phyloP scores from a whole-genome alignment of 164 flowering plant genomes.

The Piper longum region DNA sequence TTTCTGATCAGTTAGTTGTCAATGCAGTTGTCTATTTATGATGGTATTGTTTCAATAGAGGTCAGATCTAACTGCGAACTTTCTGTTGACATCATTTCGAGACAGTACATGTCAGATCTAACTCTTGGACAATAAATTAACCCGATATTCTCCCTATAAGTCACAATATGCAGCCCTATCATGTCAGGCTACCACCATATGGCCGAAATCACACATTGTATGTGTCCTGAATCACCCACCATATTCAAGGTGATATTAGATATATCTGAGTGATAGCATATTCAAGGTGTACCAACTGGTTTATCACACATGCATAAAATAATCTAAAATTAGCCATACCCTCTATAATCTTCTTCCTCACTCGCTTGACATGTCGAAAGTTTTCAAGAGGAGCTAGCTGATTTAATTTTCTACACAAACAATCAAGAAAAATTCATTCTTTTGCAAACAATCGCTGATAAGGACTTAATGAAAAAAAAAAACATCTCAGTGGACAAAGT shows the following conservation, averaged over 20 bases:
- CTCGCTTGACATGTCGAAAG: slow-evolving; percentile 75
- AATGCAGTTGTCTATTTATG: too few species aligned
- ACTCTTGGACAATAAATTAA: too few species aligned
- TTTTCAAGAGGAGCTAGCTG: slow-evolving; percentile 58
- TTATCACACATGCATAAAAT: neutral
- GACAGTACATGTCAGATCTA: too few species aligned
- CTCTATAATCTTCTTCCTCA: slow-evolving; percentile 24
- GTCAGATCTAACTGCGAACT: too few species aligned
- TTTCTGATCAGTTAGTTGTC: too few species aligned
- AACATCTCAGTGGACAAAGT: neutral
- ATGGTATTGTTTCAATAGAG: too few species aligned
- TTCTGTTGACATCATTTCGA: too few species aligned
- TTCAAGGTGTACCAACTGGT: neutral
- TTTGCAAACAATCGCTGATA: neutral
- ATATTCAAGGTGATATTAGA: neutral
- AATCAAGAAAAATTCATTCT: neutral
- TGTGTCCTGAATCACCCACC: neutral
- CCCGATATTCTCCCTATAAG: too few species aligned
- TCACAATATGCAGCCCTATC: neutral
- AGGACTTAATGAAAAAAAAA: neutral
- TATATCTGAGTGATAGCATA: neutral
- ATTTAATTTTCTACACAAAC: slow-evolving; percentile 42
- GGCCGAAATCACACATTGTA: neutral
- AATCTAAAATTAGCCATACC: neutral
- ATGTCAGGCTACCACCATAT: neutral